Evolutionary conservation across 345 rosid species (phyloP), one percentile per base, ranked within the genome.

Genomic region (Clarkia xantiana): DNA sequence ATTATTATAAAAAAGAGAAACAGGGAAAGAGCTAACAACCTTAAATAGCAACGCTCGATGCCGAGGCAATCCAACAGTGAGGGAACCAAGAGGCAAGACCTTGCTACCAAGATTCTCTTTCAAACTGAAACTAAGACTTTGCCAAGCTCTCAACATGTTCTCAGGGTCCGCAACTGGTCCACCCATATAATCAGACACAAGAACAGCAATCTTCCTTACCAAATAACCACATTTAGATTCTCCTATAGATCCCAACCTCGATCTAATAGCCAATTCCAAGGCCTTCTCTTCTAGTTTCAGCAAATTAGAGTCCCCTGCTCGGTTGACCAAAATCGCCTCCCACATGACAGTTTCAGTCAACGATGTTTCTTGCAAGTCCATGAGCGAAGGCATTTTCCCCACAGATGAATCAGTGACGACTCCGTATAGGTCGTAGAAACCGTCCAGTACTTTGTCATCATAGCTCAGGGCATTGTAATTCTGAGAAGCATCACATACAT

Each of bases 391-490:
- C 88, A 89, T 74, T 67, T 71, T 69, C 59, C 86, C 87, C 23
- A 73, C 65, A 34, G 68, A 48, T 40, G 84, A 75, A 54, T 61
- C 77, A 9, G 68, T 74, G 54, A 68, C 53, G 56, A 76, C 64
- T 71, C 95, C 97, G 62, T 80, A 77, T 18, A 90, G 66, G 51
- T 90, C 97, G 55, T 82, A 90, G 58, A 90, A 90, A 55, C 97
- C 97, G 73, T 90, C 95, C 78, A 81, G 44, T 68, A 90, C 75
- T 82, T 83, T 90, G 88, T 90, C 97, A 71, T 85, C 95, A 69
- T 78, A 90, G 63, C 85, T 76, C 61, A 90, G 97, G 72, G 84
- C 76, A 79, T 77, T 82, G 67, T 85, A 90, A 71, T 82, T 81
- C 94, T 90, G 94, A 72, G 74, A 58, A 49, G 40, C 64, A 68